Base-by-base conservation (phyloP, 2,329 filamentous ascomycete genomes). In the Paramyrothecium roridum region DNA sequence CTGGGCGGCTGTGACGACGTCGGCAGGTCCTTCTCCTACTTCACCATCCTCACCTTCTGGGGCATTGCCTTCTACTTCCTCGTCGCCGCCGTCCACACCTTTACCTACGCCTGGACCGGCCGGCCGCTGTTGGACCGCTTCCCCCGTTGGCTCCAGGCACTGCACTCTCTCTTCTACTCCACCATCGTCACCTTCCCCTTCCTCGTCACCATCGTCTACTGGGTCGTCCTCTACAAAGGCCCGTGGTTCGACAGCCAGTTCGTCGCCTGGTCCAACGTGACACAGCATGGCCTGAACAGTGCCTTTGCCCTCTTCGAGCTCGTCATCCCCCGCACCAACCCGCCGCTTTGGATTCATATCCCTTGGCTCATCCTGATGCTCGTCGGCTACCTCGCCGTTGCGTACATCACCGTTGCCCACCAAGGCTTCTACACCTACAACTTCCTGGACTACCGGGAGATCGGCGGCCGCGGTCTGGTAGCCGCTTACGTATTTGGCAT, bases 31-130 rank as follows among this genome's bases (percentile, higher is more conserved):
- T 95, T 96, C 76, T 90, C 86, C 64, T 96, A 85, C 78, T 96
- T 96, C 76, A 96, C 91, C 26, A 79, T 86, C 65, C 76, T 95
- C 56, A 90, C 88, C 11, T 95, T 88, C 79, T 95, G 89, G 89
- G 90, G 90, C 2, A 74, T 93, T 37, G 86, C 83, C 22, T 93
- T 93, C 74, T 96, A 96, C 78, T 87, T 88, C 68, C 77, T 86
- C 55, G 75, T 87, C 65, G 79, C 88, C 2, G 79, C 87, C 19
- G 59, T 84, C 19, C 90, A 96, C 75, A 91, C 89, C 7, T 74
- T 84, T 52, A 80, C 79, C 50, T 95, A 93, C 73, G 80, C 82
- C 13, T 71, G 74, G 46, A 74, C 73, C 26, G 79, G 81, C 48
- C 67, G 69, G 3, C 74, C 84, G 0, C 77, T 89, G 6, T 80